phyloP scores from a whole-genome alignment of 331 rosid genomes.

The Stylosanthes scabra region DNA sequence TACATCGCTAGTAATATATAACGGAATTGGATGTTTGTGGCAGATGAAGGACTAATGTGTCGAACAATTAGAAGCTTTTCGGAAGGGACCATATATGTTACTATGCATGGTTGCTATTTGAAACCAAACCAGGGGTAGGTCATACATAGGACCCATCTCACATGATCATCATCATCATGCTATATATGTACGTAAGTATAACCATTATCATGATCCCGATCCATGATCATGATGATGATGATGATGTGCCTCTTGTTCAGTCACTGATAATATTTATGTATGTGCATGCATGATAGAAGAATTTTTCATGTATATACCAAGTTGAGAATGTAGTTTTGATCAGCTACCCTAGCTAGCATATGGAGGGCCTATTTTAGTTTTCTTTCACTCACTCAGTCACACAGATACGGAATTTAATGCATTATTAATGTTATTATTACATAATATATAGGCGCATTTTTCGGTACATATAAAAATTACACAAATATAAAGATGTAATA shows the following conservation, averaged over 20 bases:
- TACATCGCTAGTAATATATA: neutral
- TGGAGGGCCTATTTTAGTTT: neutral
- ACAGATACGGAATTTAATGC: constrained; percentile 45
- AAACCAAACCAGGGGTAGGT: constrained; percentile 42
- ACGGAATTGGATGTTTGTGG: constrained; percentile 34
- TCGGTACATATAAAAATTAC: too few relatives aligned
- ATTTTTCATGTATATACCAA: constrained; percentile 30
- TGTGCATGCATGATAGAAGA: constrained; percentile 24
- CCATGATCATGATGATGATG: neutral
- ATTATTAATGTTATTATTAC: neutral
- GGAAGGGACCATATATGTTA: constrained; percentile 42
- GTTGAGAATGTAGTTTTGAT: constrained; percentile 36
- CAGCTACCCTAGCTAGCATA: constrained; percentile 31
- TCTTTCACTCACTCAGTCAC: constrained; percentile 31
- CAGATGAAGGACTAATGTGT: constrained; percentile 31
- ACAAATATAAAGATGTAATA: too few relatives aligned
- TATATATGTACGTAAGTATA: constrained; percentile 14
- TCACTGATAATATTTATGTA: constrained; percentile 1
- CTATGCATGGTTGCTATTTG: constrained; percentile 20
- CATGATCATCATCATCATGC: constrained; percentile 29
- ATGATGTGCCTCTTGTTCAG: constrained; percentile 34
- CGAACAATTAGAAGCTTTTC: constrained; percentile 16
- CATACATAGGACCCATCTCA: constrained; percentile 38
- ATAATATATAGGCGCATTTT: too few relatives aligned
- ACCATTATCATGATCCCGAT: constrained; percentile 5